Conservation (phyloP, 257 asterid genomes). For the Paulownia fortunei region DNA sequence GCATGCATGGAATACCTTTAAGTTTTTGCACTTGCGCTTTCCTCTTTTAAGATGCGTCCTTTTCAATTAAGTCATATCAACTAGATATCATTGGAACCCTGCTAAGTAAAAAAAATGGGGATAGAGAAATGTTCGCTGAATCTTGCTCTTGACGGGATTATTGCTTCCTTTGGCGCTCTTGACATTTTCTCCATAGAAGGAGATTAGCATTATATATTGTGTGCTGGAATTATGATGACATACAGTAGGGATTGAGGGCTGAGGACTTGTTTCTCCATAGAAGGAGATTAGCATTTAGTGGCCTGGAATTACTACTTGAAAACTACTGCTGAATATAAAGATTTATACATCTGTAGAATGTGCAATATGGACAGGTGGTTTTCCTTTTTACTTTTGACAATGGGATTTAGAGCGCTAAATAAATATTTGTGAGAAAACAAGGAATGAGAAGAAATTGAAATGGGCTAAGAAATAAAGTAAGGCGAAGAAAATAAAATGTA, state of each 20-base stretch:
- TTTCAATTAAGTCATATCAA: neutral
- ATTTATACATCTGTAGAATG: conserved; percentile 7
- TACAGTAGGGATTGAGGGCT: neutral
- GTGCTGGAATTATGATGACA: neutral
- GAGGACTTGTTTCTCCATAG: neutral
- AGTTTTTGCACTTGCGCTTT: neutral
- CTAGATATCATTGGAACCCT: neutral
- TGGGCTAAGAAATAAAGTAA: neutral
- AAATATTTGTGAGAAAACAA: neutral
- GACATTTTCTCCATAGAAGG: neutral
- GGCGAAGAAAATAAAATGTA: neutral
- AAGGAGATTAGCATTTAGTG: neutral
- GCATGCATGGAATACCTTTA: neutral
- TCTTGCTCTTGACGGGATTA: neutral
- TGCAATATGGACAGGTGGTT: neutral
- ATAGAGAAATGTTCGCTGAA: neutral
- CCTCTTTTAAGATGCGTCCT: neutral
- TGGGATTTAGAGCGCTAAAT: neutral
- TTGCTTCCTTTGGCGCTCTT: neutral
- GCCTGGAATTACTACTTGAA: neutral
- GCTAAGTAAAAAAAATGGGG: conserved; percentile 1
- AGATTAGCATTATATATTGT: neutral
- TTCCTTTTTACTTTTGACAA: neutral
- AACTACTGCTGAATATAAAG: neutral
- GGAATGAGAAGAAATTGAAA: neutral